Base-by-base conservation (phyloP, 805 yeast species). In the Jamesozyma hellenica region DNA sequence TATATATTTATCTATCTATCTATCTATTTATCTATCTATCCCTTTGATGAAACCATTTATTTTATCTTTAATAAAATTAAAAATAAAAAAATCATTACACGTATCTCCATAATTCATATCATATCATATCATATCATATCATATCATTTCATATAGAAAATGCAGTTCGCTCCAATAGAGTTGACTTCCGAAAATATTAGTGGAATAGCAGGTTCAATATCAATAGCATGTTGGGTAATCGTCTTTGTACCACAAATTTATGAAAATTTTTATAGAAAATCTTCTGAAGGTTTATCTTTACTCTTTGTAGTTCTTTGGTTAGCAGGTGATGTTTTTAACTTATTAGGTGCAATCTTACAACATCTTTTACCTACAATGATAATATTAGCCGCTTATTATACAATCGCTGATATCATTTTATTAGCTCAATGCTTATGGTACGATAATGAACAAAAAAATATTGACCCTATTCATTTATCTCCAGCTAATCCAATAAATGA, bases 211-310 rank as follows among this genome's bases (percentile, higher is more conserved):
- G 67, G 83, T 21, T 85, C 95, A 11, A 86, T 92, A 28, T 90
- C 97, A 15, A 75, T 90, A 35, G 95, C 96, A 13, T 92, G 96
- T 60, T 90, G 98, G 98, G 81, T 92, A 43, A 88, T 92, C 36
- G 98, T 90, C 14, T 90, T 92, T 68, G 94, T 95, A 29, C 97
- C 97, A 10, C 97, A 90, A 58, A 82, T 92, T 34, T 88, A 86
- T 60, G 96, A 92, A 56, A 90, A 88, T 58, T 87, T 84, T 55
- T 70, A 72, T 44, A 67, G 97, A 54, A 79, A 84, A 59, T 77
- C 87, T 28, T 78, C 95, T 6, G 96, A 92, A 40, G 96, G 97
- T 5, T 70, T 92, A 15, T 87, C 96, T 7, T 62, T 88, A 30
- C 67, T 83, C 46, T 92, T 92, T 61, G 84, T 92, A 16, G 72